Base-by-base conservation (phyloP, 257 asterid genomes). In the Solanum rostratum region DNA sequence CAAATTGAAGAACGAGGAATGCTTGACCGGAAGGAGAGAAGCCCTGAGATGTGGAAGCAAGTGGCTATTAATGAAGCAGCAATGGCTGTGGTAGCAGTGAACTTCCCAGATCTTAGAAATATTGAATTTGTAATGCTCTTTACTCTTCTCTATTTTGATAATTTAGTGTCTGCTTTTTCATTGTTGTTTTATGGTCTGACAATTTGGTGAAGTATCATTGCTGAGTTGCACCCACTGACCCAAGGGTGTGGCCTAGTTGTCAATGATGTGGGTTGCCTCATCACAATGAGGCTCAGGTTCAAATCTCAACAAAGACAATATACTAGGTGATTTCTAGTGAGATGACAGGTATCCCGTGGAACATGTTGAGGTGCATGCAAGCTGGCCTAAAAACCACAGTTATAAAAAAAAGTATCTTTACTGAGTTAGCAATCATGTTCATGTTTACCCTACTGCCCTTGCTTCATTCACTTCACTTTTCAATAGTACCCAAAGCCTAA, bases 1-100 rank as follows among this genome's bases (percentile, higher is more conserved):
- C 97, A 97, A 93, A 92, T 97, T 86, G 99, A 97, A 92, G 98
- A 97, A 88, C 87, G 93, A 80, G 99, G 99, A 81, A 89, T 92
- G 97, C 92, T 93, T 70, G 98, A 95, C 79, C 93, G 91, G 85
- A 97, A 91, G 92, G 98, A 94, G 84, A 94, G 98, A 91, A 94
- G 97, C 91, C 92, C 92, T 19, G 98, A 91, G 84, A 90, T 65
- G 83, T 95, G 98, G 99, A 97, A 90, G 93, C 99, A 93, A 90
- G 93, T 95, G 41, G 99, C 99, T 84, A 87, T 95, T 68, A 95
- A 94, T 87, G 97, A 95, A 91, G 98, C 99, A 81, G 92, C 98
- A 65, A 91, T 93, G 97, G 98, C 97, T 78, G 92, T 92, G 30
- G 97, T 89, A 70, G 96, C 98, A 83, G 93, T 94, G 89, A 97